A percentile compares a stretch with the other conserved stretches of the same genome.
These are phyloP conservation scores for Nannizziopsis barbatae DNA, from an alignment of 2,329 filamentous ascomycete genomes.

Conservation along the genomic window DNA sequence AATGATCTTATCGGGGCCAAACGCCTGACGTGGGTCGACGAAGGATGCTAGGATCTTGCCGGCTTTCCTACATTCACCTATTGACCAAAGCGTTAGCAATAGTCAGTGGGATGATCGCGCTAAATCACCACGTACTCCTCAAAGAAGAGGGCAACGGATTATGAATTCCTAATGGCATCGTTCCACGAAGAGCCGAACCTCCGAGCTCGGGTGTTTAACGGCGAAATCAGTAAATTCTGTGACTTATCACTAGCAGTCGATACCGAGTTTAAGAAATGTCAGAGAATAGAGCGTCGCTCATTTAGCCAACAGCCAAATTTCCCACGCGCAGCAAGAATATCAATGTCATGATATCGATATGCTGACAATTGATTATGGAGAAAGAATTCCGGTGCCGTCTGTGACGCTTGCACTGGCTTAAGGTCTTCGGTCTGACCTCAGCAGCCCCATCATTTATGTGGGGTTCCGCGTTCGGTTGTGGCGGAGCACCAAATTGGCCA, in stretches of 20 bases:
- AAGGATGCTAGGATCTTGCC: slow-evolving; percentile 92
- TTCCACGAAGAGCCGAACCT: background rate
- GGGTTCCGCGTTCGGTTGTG: background rate
- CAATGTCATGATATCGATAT: no score
- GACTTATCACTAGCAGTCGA: no score
- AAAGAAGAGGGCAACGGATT: slow-evolving; percentile 41
- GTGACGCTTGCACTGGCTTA: no score
- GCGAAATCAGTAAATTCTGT: no score
- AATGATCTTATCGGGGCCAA: slow-evolving; percentile 95
- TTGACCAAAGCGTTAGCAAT: slow-evolving; percentile 22
- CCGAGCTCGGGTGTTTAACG: background rate
- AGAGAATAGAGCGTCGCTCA: no score
- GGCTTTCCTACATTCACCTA: slow-evolving; percentile 95
- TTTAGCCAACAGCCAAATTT: no score
- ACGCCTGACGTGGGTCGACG: slow-evolving; percentile 82
- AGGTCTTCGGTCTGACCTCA: no score
- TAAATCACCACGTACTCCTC: slow-evolving; percentile 31
- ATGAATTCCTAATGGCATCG: slow-evolving; percentile 21
- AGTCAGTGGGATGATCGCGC: slow-evolving; percentile 10
- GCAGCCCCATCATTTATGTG: background rate
- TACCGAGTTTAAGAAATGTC: no score
- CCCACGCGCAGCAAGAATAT: no score
- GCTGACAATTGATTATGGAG: no score
- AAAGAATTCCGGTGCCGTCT: no score
- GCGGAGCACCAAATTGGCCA: background rate